Evolutionary conservation across 306 rosid genomes (phyloP), one percentile per base, ranked within the genome.

Genomic region (Astragalus glycyphyllos): DNA sequence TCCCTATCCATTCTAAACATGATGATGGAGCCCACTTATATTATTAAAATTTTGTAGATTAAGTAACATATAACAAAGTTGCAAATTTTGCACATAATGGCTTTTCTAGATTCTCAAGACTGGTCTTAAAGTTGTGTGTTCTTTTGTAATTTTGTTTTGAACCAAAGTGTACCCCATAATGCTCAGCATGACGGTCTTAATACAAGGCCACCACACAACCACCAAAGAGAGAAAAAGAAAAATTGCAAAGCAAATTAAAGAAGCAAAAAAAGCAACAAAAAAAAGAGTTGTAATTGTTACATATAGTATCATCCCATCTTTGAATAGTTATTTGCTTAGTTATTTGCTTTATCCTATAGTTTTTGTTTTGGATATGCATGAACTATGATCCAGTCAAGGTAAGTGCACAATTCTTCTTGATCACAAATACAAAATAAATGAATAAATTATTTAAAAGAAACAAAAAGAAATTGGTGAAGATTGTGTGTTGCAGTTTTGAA

Each of bases 61-160:
- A 26, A 37, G 67, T 62, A 64, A 57, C 66, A 64, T 16, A 69
- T 59, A 67, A 59, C 37, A 68, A 40, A 61, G 72, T 50, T 48
- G 58, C 67, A 65, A 70, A 58, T 17, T 32, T 69, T 75, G 63
- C 49, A 64, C 42, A 40, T 53, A 16, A 34, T 48, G 80, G 72
- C 79, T 76, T 85, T 76, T 62, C 26, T 73, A 75, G 81, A 82
- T 90, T 86, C 88, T 86, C 79, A 72, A 83, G 88, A 80, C 73
- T 74, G 86, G 92, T 88, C 92, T 77, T 80, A 86, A 90, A 90
- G 89, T 48, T 61, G 67, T 60, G 68, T 68, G 73, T 68, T 88
- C 83, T 79, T 79, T 71, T 49, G 77, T 72, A 59, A 65, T 55
- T 67, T 82, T 76, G 81, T 77, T 87, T 74, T 68, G 48, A 74